phyloP scores from a whole-genome alignment of 1,139 yeast species.

The Hanseniaspora gamundiae region DNA sequence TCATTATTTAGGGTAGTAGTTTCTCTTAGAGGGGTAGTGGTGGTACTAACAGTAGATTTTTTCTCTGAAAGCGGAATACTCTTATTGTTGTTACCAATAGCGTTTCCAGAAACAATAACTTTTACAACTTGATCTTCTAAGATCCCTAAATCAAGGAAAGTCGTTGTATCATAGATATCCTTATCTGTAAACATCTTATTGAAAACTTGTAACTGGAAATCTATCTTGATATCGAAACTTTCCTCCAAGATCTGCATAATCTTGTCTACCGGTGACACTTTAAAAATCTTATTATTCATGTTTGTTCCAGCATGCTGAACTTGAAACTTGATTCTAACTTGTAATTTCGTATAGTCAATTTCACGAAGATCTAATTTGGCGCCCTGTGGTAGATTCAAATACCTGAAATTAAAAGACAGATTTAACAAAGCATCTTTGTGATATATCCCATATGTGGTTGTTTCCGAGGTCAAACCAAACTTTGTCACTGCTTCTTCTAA shows the following conservation, averaged over 20 bases:
- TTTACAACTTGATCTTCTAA: slow-evolving; percentile 12
- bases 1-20: too few species aligned
- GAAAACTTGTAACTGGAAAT: slow-evolving; percentile 15
- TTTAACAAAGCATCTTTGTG: slow-evolving; percentile 17
- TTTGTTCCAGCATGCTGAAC: slow-evolving; percentile 4
- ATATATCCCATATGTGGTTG: background rate
- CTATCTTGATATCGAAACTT: slow-evolving; percentile 2
- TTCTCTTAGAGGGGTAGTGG: background rate
- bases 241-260: slow-evolving; percentile 9
- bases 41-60: background rate
- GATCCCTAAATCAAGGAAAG: slow-evolving; percentile 17
- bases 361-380: slow-evolving; percentile 19
- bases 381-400: slow-evolving; percentile 26
- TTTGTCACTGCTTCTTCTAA: slow-evolving; percentile 13
- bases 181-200: slow-evolving; percentile 10
- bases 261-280: slow-evolving; percentile 6
- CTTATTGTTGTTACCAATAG: too few species aligned
- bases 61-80: too few species aligned
- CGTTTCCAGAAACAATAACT: slow-evolving; percentile 5
- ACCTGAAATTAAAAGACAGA: slow-evolving; percentile 23
- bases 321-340: slow-evolving; percentile 16
- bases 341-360: background rate
- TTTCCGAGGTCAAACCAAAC: background rate
- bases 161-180: slow-evolving; percentile 9
- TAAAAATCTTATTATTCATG: slow-evolving; percentile 10